These are phyloP conservation scores for Chamaenerion angustifolium DNA, from an alignment of 345 rosid species.

Conservation along the genomic window DNA sequence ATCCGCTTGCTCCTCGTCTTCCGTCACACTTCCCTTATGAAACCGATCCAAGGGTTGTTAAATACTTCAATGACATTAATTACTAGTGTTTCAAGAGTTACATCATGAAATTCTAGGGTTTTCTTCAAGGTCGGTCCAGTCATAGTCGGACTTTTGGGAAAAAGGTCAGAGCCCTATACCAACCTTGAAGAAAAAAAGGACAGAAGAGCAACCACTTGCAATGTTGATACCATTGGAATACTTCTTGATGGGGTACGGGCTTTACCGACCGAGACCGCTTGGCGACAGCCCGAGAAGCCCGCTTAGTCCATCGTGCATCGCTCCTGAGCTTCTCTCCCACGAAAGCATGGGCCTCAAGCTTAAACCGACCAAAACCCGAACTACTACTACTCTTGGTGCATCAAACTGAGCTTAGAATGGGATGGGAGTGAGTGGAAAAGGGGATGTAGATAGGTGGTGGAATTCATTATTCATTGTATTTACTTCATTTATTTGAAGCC, in stretches of 20 bases:
- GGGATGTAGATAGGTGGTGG: background rate
- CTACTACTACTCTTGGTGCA: slow-evolving; percentile 8
- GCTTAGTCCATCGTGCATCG: slow-evolving; percentile 70
- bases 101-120: too few relatives aligned
- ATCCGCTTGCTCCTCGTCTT: too few relatives aligned
- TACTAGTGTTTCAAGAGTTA: too few relatives aligned
- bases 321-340: slow-evolving; percentile 93
- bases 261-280: slow-evolving; percentile 54
- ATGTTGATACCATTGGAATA: slow-evolving; percentile 93
- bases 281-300: slow-evolving; percentile 86
- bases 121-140: too few relatives aligned
- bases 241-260: slow-evolving; percentile 83
- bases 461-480: background rate
- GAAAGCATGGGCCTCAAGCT: slow-evolving; percentile 99
- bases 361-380: slow-evolving; percentile 86
- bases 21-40: too few relatives aligned
- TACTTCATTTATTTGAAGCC: slow-evolving; percentile 9
- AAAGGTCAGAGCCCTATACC: too few relatives aligned
- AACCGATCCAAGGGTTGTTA: too few relatives aligned
- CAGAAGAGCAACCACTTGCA: slow-evolving; percentile 97
- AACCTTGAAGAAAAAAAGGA: too few relatives aligned
- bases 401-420: slow-evolving; percentile 1
- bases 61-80: too few relatives aligned
- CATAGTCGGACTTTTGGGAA: too few relatives aligned
- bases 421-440: background rate